Base-by-base conservation (phyloP, 129 eudicot genomes). In the Centrapalus pauciflorus region DNA sequence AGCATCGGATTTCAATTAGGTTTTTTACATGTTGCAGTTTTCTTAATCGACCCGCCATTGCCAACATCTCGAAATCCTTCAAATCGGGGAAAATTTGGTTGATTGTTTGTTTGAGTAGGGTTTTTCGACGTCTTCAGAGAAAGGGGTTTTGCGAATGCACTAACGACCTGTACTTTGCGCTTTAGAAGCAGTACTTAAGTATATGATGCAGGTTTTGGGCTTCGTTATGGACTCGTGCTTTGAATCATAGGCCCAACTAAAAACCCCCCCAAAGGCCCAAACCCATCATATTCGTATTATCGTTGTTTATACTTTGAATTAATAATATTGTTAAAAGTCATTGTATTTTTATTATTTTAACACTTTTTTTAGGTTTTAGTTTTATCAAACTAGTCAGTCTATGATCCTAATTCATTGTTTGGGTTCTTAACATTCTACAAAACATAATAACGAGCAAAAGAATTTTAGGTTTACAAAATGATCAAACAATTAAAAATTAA, bases 21-120 rank as follows among this genome's bases (percentile, higher is more conserved):
- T 77, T 49, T 77, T 77, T 19, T 0, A 43, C 29, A 3, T 13
- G 41, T 52, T 50, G 81, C 66, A 85, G 64, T 54, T 80, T 70
- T 21, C 71, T 43, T 14, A 69, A 37, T 49, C 69, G 75, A 58
- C 27, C 24, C 27, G 73, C 73, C 37, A 75, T 57, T 57, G 74
- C 17, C 33, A 75, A 57, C 79, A 75, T 75, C 13, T 65, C 66
- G 21, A 48, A 19, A 4, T 19, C 6, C 35, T 71, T 59, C 72
- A 7, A 40, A 26, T 19, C 19, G 11, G 35, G 8, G 38, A 2
- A 37, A 43, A 12, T 14, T 61, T 14, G n/a, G n/a, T n/a, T n/a
- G 19, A 23, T 10, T 70, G 64, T 5, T 60, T 61, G 17, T 57
- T 56, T 46, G 49, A 55, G 35, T 56, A 74, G 79, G 73, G 73